Evolutionary conservation across 768 basidiomycete genomes (phyloP), one percentile per base, ranked within the genome.

Genomic region (Chiua virens): DNA sequence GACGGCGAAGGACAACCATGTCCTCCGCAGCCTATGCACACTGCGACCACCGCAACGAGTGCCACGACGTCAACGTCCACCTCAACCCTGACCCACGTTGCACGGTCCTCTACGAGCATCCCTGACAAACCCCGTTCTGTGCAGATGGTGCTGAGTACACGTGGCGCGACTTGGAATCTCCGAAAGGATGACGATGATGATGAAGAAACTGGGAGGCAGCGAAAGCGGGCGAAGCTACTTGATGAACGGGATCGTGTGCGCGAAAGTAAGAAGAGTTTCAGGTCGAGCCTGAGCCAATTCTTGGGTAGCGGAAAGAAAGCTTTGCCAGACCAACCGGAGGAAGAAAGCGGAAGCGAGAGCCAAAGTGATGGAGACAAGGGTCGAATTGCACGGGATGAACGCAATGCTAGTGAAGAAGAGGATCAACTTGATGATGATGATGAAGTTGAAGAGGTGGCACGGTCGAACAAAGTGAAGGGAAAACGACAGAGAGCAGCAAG

Each of bases 131-230:
- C 68, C 3, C 58, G 52, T 30, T 57, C 61, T 1, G 56, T 55
- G 4, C 74, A 79, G 57, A 72, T 76, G 51, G 74, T 80, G 5
- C 62, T 86, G 30, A 75, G 72, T 57, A 87, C 86, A 0, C 68
- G 73, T 5, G 65, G 70, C 5, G 79, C 85, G 3, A 60, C 69
- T 2, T 87, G 85, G 79, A 75, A 73, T 49, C 54, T 74, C 17
- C 60, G 63, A 22, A 58, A 44, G 14, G 43, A 57, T n/a, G 43
- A 34, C 8, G 53, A 46, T n/a, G 48, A 47, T 18, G 47, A 51
- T 30, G 53, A 56, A 41, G 56, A 55, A 20, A 43, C 38, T 18
- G 56, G 57, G 20, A 68, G 67, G 22, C 67, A 55, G 41, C 52
- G 59, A 53, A 84, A 80, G 68, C 77, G 74, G 34, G 48, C 67